These are phyloP conservation scores for Agastache rugosa DNA, from an alignment of 257 asterid genomes.

Conservation along the genomic window DNA sequence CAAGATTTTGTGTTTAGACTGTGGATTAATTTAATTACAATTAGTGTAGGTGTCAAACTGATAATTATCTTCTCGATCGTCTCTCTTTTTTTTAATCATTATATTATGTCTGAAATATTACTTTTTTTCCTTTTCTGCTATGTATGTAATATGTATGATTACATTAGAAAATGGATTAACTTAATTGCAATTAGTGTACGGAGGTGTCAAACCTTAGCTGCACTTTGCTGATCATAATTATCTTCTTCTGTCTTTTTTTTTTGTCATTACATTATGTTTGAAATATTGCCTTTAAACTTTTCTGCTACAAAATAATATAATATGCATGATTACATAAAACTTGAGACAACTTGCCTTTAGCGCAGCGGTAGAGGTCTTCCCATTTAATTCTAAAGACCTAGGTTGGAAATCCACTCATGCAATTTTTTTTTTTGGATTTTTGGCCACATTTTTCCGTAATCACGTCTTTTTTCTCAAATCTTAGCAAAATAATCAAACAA, in stretches of 20 bases:
- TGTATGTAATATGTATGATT: too few species aligned
- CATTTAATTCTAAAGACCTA: too few species aligned
- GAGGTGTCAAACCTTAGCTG: background rate
- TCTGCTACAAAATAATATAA: too few species aligned
- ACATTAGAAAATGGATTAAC: background rate
- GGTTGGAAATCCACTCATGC: too few species aligned
- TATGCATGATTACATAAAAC: too few species aligned
- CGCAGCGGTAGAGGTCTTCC: too few species aligned
- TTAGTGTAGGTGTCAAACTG: slow-evolving; percentile 4
- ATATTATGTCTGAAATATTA: background rate
- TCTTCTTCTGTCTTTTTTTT: background rate
- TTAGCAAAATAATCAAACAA: too few species aligned
- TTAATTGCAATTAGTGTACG: background rate
- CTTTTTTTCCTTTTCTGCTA: too few species aligned
- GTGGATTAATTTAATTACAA: background rate
- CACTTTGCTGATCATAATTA: background rate
- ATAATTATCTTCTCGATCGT: background rate
- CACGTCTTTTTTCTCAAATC: too few species aligned
- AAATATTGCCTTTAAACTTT: background rate
- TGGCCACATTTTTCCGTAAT: too few species aligned
- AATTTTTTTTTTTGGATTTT: too few species aligned
- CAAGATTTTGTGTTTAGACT: background rate
- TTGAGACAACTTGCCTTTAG: too few species aligned
- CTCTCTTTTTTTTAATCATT: background rate
- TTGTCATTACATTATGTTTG: background rate